A percentile compares a stretch with the other conserved stretches of the same genome.
These are phyloP conservation scores for Mycena galericulata DNA, from an alignment of 768 basidiomycete genomes.

Conservation along the genomic window DNA sequence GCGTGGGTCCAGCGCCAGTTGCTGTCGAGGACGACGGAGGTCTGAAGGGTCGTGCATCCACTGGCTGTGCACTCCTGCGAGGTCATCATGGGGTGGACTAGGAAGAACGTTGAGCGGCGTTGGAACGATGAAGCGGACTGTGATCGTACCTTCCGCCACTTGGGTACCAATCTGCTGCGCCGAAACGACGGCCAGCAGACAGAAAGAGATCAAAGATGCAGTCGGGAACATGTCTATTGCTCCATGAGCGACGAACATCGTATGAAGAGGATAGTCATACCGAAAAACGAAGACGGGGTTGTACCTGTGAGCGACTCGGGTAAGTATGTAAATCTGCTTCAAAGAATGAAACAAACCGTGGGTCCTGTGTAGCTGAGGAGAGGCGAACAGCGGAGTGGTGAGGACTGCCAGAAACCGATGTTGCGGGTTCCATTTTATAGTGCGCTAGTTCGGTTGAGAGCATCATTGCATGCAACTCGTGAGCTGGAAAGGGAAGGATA, in stretches of 20 bases:
- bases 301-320: not conserved
- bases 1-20: slow-evolving; percentile 67
- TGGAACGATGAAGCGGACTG: too few species aligned
- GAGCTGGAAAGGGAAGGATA: slow-evolving; percentile 18
- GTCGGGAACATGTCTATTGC: slow-evolving; percentile 50
- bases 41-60: slow-evolving; percentile 54
- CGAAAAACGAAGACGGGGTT: not conserved
- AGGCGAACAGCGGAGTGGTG: slow-evolving; percentile 15
- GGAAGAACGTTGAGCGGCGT: too few species aligned
- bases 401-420: slow-evolving; percentile 8
- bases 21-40: slow-evolving; percentile 61
- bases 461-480: slow-evolving; percentile 6
- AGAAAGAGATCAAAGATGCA: slow-evolving; percentile 53
- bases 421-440: slow-evolving; percentile 18
- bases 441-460: not conserved
- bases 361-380: slow-evolving; percentile 15
- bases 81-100: slow-evolving; percentile 57
- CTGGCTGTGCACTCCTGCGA: slow-evolving; percentile 60
- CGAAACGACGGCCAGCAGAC: slow-evolving; percentile 55
- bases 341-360: slow-evolving; percentile 6
- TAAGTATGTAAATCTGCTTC: not conserved
- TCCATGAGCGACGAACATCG: not conserved
- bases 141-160: slow-evolving; percentile 50
- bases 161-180: slow-evolving; percentile 65
- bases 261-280: not conserved